Evolutionary conservation across 768 basidiomycete species (phyloP).

Genomic region (Mrakia frigida): DNA sequence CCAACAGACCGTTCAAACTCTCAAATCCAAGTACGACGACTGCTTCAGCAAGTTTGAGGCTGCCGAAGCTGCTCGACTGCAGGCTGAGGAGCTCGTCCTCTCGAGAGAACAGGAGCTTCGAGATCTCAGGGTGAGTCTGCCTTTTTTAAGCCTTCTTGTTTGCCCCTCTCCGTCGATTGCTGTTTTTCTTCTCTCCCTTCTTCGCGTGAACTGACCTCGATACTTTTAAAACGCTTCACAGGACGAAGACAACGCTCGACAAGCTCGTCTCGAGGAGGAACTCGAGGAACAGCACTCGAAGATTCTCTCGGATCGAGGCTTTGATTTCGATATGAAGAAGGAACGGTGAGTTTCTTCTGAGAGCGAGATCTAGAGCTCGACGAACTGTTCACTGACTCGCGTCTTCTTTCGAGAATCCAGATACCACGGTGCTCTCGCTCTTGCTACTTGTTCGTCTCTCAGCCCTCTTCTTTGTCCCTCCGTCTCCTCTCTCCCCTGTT

Average conservation of each 20-base stretch:
- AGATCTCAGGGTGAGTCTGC: constrained; percentile 7
- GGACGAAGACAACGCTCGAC: constrained; percentile 23
- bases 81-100: constrained; percentile 20
- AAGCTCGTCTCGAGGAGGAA: constrained; percentile 13
- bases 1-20: neutral
- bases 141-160: neutral
- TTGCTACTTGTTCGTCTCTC: constrained; percentile 16
- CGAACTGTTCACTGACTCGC: too few species aligned
- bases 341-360: constrained; percentile 8
- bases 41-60: constrained; percentile 23
- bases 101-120: constrained; percentile 24
- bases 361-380: too few species aligned
- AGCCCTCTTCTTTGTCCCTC: too few species aligned
- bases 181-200: too few species aligned
- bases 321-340: constrained; percentile 23
- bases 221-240: neutral
- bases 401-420: too few species aligned
- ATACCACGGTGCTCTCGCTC: constrained; percentile 17
- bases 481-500: too few species aligned
- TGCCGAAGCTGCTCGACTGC: constrained; percentile 18
- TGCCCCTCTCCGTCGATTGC: neutral
- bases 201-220: too few species aligned
- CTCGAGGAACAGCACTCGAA: constrained; percentile 20
- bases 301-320: constrained; percentile 22
- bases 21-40: constrained; percentile 25